A percentile compares a stretch with the other conserved stretches of the same genome.
Evolutionary conservation across 2,329 filamentous ascomycete species (phyloP).

Genomic region (Diaporthe sp.): DNA sequence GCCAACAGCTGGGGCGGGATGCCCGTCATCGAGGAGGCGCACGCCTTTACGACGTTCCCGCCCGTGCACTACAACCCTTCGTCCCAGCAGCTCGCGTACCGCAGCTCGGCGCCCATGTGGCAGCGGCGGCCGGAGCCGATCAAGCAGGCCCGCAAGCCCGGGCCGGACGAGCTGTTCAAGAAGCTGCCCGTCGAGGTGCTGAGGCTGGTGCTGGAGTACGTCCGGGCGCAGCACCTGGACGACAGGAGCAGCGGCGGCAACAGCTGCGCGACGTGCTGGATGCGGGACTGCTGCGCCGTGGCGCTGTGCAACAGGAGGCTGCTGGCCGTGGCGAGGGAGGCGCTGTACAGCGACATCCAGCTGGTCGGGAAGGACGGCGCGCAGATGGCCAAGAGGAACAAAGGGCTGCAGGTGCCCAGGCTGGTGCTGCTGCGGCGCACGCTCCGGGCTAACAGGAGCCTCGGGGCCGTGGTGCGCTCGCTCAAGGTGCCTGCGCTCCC

Average conservation of each 20-base stretch:
- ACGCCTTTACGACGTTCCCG: constrained; percentile 23
- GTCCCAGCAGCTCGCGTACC: constrained; percentile 35
- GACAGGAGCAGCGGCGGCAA: constrained; percentile 62
- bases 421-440: constrained; percentile 71
- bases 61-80: not conserved
- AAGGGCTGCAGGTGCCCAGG: constrained; percentile 65
- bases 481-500: constrained; percentile 68
- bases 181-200: constrained; percentile 71
- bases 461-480: constrained; percentile 68
- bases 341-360: constrained; percentile 71
- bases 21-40: constrained; percentile 45
- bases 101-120: constrained; percentile 13
- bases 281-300: constrained; percentile 70
- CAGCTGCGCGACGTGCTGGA: constrained; percentile 76
- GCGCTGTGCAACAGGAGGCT: constrained; percentile 65
- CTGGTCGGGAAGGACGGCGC: constrained; percentile 70
- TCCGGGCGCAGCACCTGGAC: constrained; percentile 66
- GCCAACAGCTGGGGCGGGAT: constrained; percentile 47
- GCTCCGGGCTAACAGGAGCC: constrained; percentile 64
- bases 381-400: constrained; percentile 70
- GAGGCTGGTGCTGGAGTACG: constrained; percentile 66
- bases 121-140: constrained; percentile 42
- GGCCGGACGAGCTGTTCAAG: constrained; percentile 67
- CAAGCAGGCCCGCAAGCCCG: constrained; percentile 52
- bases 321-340: constrained; percentile 63